Evolutionary conservation across 2,329 filamentous ascomycete species (phyloP).

Genomic region (Hypoxylon sp.): DNA sequence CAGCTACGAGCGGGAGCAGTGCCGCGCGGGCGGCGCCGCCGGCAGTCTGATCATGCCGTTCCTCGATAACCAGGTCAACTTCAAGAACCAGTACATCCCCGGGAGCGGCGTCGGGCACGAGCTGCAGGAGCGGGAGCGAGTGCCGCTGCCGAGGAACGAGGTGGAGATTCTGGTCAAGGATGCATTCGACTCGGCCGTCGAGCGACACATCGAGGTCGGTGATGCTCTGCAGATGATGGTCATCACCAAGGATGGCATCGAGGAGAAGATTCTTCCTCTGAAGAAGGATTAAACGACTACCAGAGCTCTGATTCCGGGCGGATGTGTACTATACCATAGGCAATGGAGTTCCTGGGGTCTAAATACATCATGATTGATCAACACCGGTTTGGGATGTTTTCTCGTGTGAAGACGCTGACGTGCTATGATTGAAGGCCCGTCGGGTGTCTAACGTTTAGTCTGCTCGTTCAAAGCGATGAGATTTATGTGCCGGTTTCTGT

Average conservation of each 20-base stretch:
- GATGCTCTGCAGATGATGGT: conserved; percentile 96
- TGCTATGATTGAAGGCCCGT: background rate
- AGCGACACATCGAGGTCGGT: conserved; percentile 99
- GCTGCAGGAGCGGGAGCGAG: conserved; percentile 77
- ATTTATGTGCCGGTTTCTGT: background rate
- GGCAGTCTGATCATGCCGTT: conserved; percentile 98
- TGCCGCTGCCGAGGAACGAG: conserved; percentile 78
- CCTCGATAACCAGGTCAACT: conserved; percentile 99
- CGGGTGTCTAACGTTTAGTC: background rate
- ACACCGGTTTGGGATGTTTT: background rate
- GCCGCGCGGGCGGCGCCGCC: conserved; percentile 91
- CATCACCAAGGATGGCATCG: conserved; percentile 88
- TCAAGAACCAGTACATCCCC: conserved; percentile 97
- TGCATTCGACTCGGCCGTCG: conserved; percentile 97
- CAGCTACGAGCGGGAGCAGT: conserved; percentile 97
- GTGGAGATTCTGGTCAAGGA: conserved; percentile 94
- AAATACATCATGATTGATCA: conserved; percentile 40
- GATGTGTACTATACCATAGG: conserved; percentile 46
- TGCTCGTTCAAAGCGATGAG: background rate
- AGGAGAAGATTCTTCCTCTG: conserved; percentile 86
- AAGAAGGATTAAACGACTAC: conserved; percentile 82
- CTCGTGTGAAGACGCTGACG: background rate
- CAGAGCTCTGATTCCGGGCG: conserved; percentile 15
- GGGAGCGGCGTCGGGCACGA: conserved; percentile 87
- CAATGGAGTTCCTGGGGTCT: conserved; percentile 37